Evolutionary conservation across 495 filamentous ascomycete species (phyloP).

Genomic region (Opeltia flavorubescens): DNA sequence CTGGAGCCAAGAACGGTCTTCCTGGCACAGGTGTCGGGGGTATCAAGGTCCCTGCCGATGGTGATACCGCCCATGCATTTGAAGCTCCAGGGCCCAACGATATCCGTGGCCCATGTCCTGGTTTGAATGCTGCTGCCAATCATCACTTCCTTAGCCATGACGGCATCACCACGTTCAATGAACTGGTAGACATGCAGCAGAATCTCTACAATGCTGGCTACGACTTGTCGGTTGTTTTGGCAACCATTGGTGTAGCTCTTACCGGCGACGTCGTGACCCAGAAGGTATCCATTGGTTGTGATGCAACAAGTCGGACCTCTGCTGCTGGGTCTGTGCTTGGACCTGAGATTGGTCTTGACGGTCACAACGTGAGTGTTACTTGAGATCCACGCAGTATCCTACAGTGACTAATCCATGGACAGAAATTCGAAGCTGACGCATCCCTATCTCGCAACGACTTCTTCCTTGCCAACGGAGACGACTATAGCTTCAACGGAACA

Average conservation of each 20-base stretch:
- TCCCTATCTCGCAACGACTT: constrained; percentile 29
- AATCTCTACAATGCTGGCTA: constrained; percentile 30
- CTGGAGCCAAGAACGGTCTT: constrained; percentile 21
- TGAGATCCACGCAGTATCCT: background rate
- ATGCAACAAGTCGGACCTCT: constrained; percentile 26
- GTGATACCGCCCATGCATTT: constrained; percentile 20
- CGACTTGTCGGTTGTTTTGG: constrained; percentile 22
- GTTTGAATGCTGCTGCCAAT: constrained; percentile 36
- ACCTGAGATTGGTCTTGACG: constrained; percentile 24
- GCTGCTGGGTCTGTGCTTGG: constrained; percentile 20
- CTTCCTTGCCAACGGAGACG: constrained; percentile 23
- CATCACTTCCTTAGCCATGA: constrained; percentile 31
- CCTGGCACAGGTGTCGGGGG: constrained; percentile 22
- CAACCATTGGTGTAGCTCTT: constrained; percentile 21
- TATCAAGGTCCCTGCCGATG: constrained; percentile 22
- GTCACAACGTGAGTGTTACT: constrained; percentile 20
- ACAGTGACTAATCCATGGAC: background rate
- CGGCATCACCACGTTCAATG: constrained; percentile 28
- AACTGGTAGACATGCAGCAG: constrained; percentile 28
- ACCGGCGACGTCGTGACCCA: constrained; percentile 25
- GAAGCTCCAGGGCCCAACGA: constrained; percentile 15
- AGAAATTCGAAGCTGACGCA: constrained; percentile 28
- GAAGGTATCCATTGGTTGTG: constrained; percentile 30
- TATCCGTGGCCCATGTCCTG: constrained; percentile 33
- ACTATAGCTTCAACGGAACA: constrained; percentile 28